These are phyloP conservation scores for Podosphaera aphanis DNA, from an alignment of 2,329 filamentous ascomycete species.

Conservation along the genomic window DNA sequence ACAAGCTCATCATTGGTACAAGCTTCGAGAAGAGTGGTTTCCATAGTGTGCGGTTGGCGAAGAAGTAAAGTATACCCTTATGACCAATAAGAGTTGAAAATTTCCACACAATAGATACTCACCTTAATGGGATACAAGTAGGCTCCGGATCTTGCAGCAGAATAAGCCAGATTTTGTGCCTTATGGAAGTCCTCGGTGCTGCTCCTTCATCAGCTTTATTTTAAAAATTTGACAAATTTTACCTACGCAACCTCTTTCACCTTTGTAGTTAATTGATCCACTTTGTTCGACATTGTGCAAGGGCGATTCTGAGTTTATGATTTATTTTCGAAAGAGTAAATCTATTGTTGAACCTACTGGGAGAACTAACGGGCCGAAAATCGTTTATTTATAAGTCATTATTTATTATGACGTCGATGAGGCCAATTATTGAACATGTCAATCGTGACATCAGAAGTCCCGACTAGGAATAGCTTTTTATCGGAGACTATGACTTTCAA, in stretches of 20 bases:
- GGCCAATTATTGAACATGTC: not conserved
- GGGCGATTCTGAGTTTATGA: not conserved
- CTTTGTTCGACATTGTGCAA: conserved; percentile 8
- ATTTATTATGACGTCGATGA: not conserved
- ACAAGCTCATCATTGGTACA: conserved; percentile 41
- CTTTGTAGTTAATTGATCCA: conserved; percentile 13
- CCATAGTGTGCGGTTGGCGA: conserved; percentile 31
- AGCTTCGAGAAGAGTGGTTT: conserved; percentile 32
- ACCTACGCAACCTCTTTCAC: conserved; percentile 17
- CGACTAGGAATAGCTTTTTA: no score
- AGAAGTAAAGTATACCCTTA: conserved; percentile 36
- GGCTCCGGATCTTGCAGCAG: conserved; percentile 51
- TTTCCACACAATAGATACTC: conserved; percentile 3
- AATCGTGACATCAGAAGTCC: not conserved
- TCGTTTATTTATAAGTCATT: not conserved
- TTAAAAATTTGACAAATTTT: not conserved
- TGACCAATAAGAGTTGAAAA: not conserved
- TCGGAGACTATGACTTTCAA: no score
- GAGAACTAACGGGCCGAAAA: not conserved
- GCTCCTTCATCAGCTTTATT: conserved; percentile 4
- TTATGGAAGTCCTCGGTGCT: conserved; percentile 49
- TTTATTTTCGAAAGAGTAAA: not conserved
- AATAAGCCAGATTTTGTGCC: conserved; percentile 35
- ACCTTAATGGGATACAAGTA: conserved; percentile 71
- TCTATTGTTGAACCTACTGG: no score